A percentile compares a stretch with the other conserved stretches of the same genome.
Conservation (phyloP, 169 alveolate species). For the Cyclospora cayetanensis region DNA sequence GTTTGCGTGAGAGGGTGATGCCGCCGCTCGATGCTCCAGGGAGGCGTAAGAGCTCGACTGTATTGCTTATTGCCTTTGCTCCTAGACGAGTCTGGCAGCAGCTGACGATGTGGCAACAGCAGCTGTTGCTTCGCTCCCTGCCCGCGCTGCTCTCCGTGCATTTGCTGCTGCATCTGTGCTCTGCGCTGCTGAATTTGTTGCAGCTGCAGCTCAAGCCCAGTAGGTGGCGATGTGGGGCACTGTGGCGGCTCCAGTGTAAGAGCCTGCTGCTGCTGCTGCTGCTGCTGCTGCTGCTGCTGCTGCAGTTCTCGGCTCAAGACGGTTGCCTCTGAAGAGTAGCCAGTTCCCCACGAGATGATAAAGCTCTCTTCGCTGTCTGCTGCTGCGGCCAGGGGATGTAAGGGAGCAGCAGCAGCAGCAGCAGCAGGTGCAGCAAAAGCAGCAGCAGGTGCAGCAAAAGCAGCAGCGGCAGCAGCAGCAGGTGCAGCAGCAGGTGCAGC, state of each 20-base stretch:
- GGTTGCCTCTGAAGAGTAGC: not conserved
- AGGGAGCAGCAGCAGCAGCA: not conserved
- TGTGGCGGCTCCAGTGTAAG: no score
- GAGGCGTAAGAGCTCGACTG: no score
- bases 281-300: constrained; percentile 25
- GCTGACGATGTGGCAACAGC: not conserved
- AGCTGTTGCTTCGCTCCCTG: not conserved
- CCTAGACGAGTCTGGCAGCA: not conserved
- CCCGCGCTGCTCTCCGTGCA: not conserved
- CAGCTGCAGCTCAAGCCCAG: not conserved
- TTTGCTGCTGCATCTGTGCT: constrained; percentile 17
- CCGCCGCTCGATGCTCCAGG: no score
- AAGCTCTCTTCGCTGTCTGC: not conserved
- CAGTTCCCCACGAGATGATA: constrained; percentile 9
- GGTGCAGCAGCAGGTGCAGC: not conserved
- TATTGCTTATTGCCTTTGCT: not conserved
- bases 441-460: not conserved
- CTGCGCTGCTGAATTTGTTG: constrained; percentile 12
- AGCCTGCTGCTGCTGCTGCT: constrained; percentile 7
- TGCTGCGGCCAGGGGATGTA: not conserved
- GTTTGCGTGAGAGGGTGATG: no score
- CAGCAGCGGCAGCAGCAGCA: not conserved
- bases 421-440: not conserved
- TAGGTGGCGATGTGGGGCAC: no score
- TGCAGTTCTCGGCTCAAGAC: not conserved